Evolutionary conservation across 2,329 filamentous ascomycete species (phyloP).

Genomic region (Triangularia verruculosa): DNA sequence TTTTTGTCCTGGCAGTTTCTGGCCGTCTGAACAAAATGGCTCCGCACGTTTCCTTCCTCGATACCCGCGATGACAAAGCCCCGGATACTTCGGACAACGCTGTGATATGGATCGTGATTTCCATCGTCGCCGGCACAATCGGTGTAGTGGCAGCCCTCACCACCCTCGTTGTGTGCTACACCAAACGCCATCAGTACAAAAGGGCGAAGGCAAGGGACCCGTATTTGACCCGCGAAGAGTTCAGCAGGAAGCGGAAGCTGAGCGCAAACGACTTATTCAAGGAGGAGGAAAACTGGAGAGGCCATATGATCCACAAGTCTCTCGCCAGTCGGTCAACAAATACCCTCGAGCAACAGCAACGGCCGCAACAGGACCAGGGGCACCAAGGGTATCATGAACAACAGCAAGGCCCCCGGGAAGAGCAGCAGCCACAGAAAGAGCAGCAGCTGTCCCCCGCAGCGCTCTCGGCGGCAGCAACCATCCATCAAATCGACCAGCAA

Average conservation of each 20-base stretch:
- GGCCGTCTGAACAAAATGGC: conserved; percentile 10
- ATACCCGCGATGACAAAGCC: not conserved
- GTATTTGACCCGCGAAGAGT: conserved; percentile 24
- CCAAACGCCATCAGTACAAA: conserved; percentile 27
- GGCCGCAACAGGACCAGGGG: conserved; percentile 14
- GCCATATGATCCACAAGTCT: conserved; percentile 44
- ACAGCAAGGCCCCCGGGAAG: not conserved
- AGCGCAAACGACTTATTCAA: conserved; percentile 27
- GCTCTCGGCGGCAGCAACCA: conserved; percentile 15
- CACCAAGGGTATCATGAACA: conserved; percentile 12
- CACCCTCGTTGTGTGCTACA: conserved; percentile 22
- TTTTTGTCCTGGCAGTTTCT: not conserved
- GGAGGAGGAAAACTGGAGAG: conserved; percentile 39
- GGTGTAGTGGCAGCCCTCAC: conserved; percentile 26
- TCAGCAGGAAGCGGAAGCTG: conserved; percentile 29
- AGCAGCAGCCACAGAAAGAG: conserved; percentile 4
- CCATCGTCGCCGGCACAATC: conserved; percentile 29
- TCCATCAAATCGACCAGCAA: conserved; percentile 16
- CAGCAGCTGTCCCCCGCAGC: conserved; percentile 14
- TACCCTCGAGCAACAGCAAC: conserved; percentile 10
- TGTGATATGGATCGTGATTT: conserved; percentile 29
- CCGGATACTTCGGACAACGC: conserved; percentile 4
- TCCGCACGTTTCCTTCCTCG: not conserved
- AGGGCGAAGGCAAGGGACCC: conserved; percentile 28
- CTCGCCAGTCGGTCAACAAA: conserved; percentile 32